Evolutionary conservation across 306 rosid genomes (phyloP).

Genomic region (Pterocarpus macrocarpus): DNA sequence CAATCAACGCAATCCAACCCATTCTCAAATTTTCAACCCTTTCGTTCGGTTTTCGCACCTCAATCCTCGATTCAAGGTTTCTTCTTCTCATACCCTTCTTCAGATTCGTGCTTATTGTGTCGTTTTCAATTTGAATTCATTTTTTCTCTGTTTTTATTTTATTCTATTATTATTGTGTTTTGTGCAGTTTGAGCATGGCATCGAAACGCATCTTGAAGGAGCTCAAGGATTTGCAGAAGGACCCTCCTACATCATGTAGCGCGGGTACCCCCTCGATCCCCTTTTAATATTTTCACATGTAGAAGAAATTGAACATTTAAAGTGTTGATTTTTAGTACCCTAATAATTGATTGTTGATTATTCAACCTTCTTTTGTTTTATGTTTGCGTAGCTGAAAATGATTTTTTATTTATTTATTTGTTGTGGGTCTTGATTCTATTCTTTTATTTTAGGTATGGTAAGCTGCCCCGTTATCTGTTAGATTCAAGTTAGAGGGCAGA

Average conservation of each 20-base stretch:
- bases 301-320: background rate
- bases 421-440: conserved; percentile 4
- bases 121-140: background rate
- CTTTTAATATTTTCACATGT: background rate
- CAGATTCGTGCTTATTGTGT: background rate
- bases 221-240: conserved; percentile 94
- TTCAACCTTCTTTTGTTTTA: background rate
- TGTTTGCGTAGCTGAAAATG: background rate
- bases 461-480: background rate
- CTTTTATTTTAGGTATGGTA: background rate
- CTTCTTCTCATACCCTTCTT: background rate
- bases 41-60: background rate
- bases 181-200: conserved; percentile 59
- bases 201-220: conserved; percentile 89
- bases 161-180: background rate
- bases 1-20: background rate
- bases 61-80: background rate
- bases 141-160: background rate
- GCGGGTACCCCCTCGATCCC: conserved; percentile 65
- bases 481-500: background rate
- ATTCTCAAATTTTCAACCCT: background rate
- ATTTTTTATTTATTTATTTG: background rate
- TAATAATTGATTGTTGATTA: background rate
- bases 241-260: conserved; percentile 88
- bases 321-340: background rate